Evolutionary conservation across 768 basidiomycete species (phyloP), one percentile per base, ranked within the genome.

Genomic region (Serendipita vermifera): DNA sequence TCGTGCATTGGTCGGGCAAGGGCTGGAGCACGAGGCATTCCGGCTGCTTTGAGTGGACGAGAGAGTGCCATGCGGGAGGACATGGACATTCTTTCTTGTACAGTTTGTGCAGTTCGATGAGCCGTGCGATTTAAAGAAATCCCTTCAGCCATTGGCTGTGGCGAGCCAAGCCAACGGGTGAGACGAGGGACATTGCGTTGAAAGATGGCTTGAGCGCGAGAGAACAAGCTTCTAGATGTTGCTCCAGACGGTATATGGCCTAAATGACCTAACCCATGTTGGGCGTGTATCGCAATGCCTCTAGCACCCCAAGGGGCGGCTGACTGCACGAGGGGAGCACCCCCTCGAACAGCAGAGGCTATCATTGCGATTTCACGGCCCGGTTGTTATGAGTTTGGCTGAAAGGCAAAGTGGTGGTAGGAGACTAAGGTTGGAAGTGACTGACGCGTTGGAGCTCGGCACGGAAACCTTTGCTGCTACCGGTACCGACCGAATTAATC

Each of bases 1-100:
- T 87, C 82, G 0, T 77, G 67, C 27, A 84, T 68, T 46, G 69
- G 69, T 17, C 77, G 67, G 5, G 79, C 78, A 2, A 77, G 67
- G 13, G 69, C 60, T 3, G 55, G 41, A 17, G 58, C 33, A 4
- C 56, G 43, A 11, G 60, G 60, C 39, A 61, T 15, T 17, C 53
- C 48, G 20, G 60, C 29, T 4, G 60, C 14, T 38, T 26, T 20
- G 20, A 53, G 35, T 33, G 60, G 60, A 11, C 55, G 27, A 9
- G 54, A 33, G 32, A 61, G 55, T n/a, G 55, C 48, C n/a, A 59
- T 32, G 24, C 60, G 58, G 5, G 36, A 13, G 60, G 55, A 46
- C 59, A 40, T 33, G 60, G 53, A n/a, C n/a, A n/a, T n/a, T n/a
- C n/a, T n/a, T n/a, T n/a, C n/a, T n/a, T n/a, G n/a, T n/a, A n/a